These are phyloP conservation scores for Exophiala sp. DNA, from an alignment of 2,329 filamentous ascomycete species.

Conservation along the genomic window DNA sequence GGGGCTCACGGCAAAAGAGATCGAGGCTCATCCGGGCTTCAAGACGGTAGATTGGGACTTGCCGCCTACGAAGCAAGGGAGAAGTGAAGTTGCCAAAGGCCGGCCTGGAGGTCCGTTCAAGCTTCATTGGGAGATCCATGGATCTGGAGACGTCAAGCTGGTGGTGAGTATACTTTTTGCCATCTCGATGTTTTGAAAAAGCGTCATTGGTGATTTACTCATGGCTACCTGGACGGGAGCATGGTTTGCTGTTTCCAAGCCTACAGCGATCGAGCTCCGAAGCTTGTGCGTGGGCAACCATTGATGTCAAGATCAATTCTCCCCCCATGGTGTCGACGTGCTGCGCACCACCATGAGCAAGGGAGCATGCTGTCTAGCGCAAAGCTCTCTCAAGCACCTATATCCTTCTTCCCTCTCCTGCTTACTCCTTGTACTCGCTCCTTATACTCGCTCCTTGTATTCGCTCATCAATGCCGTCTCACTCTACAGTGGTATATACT, in stretches of 20 bases:
- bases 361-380: not conserved
- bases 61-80: slow-evolving; percentile 57
- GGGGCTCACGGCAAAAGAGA: slow-evolving; percentile 32
- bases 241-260: no score
- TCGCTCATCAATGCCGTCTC: no score
- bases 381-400: not conserved
- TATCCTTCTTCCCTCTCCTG: not conserved
- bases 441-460: not conserved
- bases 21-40: slow-evolving; percentile 34
- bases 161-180: slow-evolving; percentile 54
- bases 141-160: slow-evolving; percentile 63
- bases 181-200: no score
- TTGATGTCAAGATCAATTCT: no score
- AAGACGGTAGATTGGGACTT: slow-evolving; percentile 42
- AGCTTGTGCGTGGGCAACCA: no score
- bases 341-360: not conserved
- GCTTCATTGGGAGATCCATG: slow-evolving; percentile 75
- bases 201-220: no score
- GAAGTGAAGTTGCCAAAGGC: slow-evolving; percentile 57
- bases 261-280: no score
- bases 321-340: no score
- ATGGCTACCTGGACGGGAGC: no score
- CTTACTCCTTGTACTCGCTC: not conserved
- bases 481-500: no score
- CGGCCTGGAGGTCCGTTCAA: slow-evolving; percentile 66